Percentiles rank a stretch among this genome's conserved stretches.
Conservation (phyloP, 2,329 filamentous ascomycete species). For the Penicillium griseofulvum region DNA sequence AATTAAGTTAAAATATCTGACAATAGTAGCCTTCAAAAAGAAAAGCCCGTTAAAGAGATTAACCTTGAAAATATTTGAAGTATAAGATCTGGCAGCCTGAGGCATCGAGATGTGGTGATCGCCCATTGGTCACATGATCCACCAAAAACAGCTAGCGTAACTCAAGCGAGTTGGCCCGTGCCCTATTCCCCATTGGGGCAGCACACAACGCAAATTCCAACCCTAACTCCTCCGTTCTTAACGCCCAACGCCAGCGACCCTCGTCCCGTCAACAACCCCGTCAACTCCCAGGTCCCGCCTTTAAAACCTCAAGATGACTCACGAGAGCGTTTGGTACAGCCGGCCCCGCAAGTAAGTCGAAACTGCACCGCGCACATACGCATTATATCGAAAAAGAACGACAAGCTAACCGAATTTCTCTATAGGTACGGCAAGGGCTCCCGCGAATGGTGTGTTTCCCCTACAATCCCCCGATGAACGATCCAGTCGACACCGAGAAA, state of each 20-base stretch:
- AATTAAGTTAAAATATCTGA: too few species aligned
- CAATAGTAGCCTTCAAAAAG: neutral
- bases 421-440: conserved; percentile 76
- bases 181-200: conserved; percentile 25
- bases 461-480: conserved; percentile 15
- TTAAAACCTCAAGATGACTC: conserved; percentile 65
- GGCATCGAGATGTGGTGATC: conserved; percentile 5
- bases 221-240: conserved; percentile 32
- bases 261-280: conserved; percentile 36
- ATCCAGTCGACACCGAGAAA: conserved; percentile 5
- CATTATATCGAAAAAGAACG: conserved; percentile 10
- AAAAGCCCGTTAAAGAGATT: neutral
- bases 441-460: conserved; percentile 75
- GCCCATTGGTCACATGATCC: conserved; percentile 3
- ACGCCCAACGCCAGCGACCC: conserved; percentile 37
- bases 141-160: conserved; percentile 24
- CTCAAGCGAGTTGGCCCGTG: conserved; percentile 36
- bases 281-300: conserved; percentile 31
- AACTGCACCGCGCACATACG: conserved; percentile 5
- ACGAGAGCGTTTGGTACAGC: conserved; percentile 99
- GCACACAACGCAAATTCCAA: conserved; percentile 38
- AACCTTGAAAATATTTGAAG: neutral
- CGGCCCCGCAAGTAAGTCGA: conserved; percentile 77
- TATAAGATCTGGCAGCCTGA: neutral
- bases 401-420: conserved; percentile 18